Conservation (phyloP, 495 filamentous ascomycete species). For the Entonaema liquescens region DNA sequence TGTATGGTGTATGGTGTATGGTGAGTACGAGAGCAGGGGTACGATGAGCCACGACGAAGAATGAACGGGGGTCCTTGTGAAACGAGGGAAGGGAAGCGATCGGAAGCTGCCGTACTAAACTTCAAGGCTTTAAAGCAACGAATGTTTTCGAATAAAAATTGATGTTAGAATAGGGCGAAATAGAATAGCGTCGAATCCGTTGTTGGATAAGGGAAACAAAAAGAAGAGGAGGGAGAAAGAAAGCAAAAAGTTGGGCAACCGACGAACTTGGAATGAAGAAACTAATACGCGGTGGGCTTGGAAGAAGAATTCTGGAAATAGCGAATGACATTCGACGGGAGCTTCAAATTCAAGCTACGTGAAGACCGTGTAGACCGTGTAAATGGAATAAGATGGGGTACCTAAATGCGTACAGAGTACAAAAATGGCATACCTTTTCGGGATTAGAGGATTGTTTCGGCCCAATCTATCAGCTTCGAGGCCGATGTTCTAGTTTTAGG, state of each 20-base stretch:
- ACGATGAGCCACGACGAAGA: conserved; percentile 21
- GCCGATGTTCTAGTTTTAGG: not conserved
- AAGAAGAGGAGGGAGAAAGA: conserved; percentile 20
- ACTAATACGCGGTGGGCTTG: conserved; percentile 17
- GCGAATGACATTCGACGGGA: conserved; percentile 22
- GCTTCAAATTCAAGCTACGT: conserved; percentile 10
- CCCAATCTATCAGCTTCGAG: conserved; percentile 19
- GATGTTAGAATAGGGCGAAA: not conserved
- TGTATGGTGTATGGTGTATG: not conserved
- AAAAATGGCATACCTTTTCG: conserved; percentile 8
- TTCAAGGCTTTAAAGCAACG: conserved; percentile 2
- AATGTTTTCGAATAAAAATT: conserved; percentile 9
- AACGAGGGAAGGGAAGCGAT: conserved; percentile 38
- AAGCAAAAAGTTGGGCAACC: conserved; percentile 12
- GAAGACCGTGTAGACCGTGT: conserved; percentile 3
- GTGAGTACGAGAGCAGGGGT: conserved; percentile 24
- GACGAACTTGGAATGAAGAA: conserved; percentile 32
- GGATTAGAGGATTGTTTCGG: conserved; percentile 22
- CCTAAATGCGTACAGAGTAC: not conserved
- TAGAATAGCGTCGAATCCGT: conserved; percentile 1
- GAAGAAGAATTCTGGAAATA: conserved; percentile 16
- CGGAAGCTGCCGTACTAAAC: conserved; percentile 29
- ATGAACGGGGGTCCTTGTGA: conserved; percentile 23
- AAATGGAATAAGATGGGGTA: not conserved
- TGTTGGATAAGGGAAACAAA: not conserved